Evolutionary conservation across 2,329 filamentous ascomycete genomes (phyloP).

Genomic region (Apiospora arundinis): DNA sequence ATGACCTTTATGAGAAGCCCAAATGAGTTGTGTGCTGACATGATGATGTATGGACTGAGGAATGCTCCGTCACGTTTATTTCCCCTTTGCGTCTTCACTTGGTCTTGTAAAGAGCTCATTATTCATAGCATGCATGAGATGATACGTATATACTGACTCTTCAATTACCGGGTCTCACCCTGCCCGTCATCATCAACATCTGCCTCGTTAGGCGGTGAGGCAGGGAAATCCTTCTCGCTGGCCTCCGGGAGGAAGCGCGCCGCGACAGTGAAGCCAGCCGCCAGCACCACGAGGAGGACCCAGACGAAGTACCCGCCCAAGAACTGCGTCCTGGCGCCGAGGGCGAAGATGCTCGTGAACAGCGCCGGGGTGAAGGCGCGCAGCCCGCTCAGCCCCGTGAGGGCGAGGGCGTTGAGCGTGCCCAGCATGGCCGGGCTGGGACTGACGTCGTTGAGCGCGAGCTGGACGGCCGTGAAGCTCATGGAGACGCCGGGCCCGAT

Average conservation of each 20-base stretch:
- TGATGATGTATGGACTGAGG: not conserved
- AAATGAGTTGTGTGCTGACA: not conserved
- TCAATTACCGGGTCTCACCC: not conserved
- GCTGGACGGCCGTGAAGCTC: slow-evolving; percentile 74
- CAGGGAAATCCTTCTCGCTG: slow-evolving; percentile 33
- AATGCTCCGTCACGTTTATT: not conserved
- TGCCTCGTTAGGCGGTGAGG: not conserved
- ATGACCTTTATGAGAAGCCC: too few species aligned
- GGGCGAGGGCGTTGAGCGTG: slow-evolving; percentile 72
- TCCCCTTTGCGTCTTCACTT: too few species aligned
- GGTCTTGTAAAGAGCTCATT: not conserved
- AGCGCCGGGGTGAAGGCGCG: slow-evolving; percentile 70
- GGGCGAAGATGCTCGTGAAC: slow-evolving; percentile 71
- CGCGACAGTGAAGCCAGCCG: slow-evolving; percentile 40
- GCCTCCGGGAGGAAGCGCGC: slow-evolving; percentile 43
- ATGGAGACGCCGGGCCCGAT: slow-evolving; percentile 71
- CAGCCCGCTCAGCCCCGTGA: slow-evolving; percentile 67
- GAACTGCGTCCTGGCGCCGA: slow-evolving; percentile 67
- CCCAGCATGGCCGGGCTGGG: slow-evolving; percentile 70
- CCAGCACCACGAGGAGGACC: slow-evolving; percentile 57
- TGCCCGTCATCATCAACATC: not conserved
- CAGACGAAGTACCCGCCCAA: slow-evolving; percentile 71
- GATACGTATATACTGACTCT: not conserved
- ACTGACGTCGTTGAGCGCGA: slow-evolving; percentile 76
- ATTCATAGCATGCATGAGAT: not conserved